Evolutionary conservation across 2,329 filamentous ascomycete genomes (phyloP), one percentile per base, ranked within the genome.

Genomic region (Fusarium foetens): DNA sequence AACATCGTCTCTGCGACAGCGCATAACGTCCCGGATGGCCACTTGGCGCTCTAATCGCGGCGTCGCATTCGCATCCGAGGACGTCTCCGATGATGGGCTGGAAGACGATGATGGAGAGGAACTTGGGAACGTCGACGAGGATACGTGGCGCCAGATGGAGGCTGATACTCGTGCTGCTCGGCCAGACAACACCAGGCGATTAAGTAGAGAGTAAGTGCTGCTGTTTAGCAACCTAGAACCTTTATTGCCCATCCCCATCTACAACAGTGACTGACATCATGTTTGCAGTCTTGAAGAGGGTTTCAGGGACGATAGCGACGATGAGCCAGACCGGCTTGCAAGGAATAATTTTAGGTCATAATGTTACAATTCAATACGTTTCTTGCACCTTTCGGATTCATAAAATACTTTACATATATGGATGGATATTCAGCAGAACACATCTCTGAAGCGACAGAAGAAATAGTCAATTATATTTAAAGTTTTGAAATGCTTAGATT

Each of bases 121-220:
- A 80, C 81, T 91, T 16, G 89, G 88, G 70, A 86, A 89, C 54
- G 87, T 92, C 43, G 84, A 89, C 71, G 84, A 86, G 63, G 81
- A 85, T 60, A 82, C 82, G 53, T 77, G 83, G 77, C 80, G 83
- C 66, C 82, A 82, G 53, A 79, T 86, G 31, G 83, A 82, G 68
- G 73, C 77, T 25, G 78, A 79, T 49, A 73, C 75, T 21, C 76
- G 73, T 13, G 79, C 82, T 36, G 77, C 78, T 16, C 80, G 81
- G 51, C 81, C 82, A 49, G 87, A 89, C 68, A 86, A 85, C 52
- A 83, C 86, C 46, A 84, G 89, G 74, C 86, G 94, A 70, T 77
- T 97, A 68, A 95, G 93, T 80, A 86, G 94, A 82, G 94, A 97
- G 84, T 90, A 81, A 79, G 87, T 84, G 8, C 25, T 19, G 16